phyloP scores from a whole-genome alignment of 805 yeast species.

The Teunomyces pallodes region DNA sequence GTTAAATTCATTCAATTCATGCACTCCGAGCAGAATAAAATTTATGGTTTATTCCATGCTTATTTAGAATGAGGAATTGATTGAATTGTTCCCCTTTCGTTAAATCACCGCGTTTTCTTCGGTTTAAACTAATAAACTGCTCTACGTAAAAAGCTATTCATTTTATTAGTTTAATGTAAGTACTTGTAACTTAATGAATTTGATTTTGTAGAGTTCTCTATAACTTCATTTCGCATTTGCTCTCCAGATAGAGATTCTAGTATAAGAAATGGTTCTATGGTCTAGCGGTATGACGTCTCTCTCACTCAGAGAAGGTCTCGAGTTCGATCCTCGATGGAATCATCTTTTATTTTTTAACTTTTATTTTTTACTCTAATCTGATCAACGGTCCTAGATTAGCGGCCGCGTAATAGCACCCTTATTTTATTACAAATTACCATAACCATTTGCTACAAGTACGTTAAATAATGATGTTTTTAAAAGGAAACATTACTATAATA shows the following conservation, averaged over 20 bases:
- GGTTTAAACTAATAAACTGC: neutral
- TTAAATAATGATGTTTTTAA: neutral
- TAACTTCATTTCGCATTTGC: neutral
- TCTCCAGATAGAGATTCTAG: too few species aligned
- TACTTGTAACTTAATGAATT: neutral
- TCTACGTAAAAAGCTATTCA: neutral
- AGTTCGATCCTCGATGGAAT: constrained; percentile 21
- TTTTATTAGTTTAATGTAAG: neutral
- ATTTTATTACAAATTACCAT: neutral
- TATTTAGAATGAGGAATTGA: constrained; percentile 1
- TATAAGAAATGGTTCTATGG: constrained; percentile 14
- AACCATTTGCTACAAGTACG: neutral
- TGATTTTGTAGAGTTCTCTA: neutral
- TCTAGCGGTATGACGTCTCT: constrained; percentile 21
- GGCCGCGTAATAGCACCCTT: neutral
- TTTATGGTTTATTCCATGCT: constrained; percentile 1
- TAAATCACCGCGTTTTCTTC: neutral
- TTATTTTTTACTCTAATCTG: neutral
- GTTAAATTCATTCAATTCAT: constrained; percentile 5
- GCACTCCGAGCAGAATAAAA: neutral
- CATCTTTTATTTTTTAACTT: constrained; percentile 7
- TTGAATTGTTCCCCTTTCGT: neutral
- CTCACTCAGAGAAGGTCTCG: constrained; percentile 20
- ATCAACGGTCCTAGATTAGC: neutral
- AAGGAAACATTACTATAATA: neutral